phyloP scores from a whole-genome alignment of 2,329 filamentous ascomycete genomes.

The Botrytis tulipae region DNA sequence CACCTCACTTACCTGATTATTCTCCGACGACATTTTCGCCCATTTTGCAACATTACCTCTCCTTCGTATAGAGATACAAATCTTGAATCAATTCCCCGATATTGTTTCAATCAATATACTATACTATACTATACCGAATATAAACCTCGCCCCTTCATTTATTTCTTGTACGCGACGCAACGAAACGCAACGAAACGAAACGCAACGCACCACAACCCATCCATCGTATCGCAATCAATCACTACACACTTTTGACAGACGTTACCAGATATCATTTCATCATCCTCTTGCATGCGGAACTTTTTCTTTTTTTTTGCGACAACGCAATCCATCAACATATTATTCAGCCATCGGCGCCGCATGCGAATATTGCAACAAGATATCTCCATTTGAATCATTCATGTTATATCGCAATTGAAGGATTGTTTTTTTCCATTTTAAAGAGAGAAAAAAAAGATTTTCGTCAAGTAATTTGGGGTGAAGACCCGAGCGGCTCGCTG shows the following conservation, averaged over 20 bases:
- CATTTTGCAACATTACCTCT: background rate
- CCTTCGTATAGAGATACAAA: background rate
- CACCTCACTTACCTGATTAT: background rate
- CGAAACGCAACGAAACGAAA: background rate
- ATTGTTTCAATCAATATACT: background rate
- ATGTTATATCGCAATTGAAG: background rate
- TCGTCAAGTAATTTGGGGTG: conserved; percentile 9
- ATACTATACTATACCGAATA: background rate
- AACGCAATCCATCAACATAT: background rate
- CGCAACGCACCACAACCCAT: background rate
- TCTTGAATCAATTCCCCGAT: conserved; percentile 11
- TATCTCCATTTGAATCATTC: conserved; percentile 3
- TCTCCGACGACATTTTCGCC: background rate
- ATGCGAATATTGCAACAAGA: background rate
- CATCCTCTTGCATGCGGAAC: conserved; percentile 8
- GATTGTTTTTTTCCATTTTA: background rate
- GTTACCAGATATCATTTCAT: background rate
- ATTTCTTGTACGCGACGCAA: background rate
- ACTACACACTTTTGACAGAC: background rate
- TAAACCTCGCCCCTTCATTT: background rate
- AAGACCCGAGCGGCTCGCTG: conserved; percentile 22
- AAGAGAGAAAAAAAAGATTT: conserved; percentile 6
- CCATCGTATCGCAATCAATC: background rate
- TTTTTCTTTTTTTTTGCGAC: background rate
- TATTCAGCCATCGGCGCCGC: background rate